These are phyloP conservation scores for Rubroshorea leprosula DNA, from an alignment of 345 rosid species.

Conservation along the genomic window DNA sequence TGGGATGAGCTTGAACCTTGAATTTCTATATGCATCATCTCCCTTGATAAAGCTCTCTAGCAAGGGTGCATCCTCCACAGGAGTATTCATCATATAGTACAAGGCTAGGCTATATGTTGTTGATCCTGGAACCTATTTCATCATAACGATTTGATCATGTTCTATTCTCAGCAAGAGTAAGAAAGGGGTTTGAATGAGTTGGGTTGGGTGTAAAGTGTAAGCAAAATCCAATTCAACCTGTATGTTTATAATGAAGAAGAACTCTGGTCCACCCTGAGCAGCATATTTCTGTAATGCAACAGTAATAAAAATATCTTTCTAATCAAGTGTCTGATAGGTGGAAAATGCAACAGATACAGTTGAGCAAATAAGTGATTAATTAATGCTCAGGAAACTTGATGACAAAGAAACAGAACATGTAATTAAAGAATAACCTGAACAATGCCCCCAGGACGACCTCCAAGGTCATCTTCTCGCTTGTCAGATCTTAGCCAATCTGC, in stretches of 20 bases:
- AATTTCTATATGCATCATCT: conserved; percentile 83
- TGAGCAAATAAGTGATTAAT: conserved; percentile 10
- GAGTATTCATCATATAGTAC: conserved; percentile 82
- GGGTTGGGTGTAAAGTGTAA: not conserved
- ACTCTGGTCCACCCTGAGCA: conserved; percentile 79
- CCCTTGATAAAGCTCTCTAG: conserved; percentile 71
- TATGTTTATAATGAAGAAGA: conserved; percentile 82
- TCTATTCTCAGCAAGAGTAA: not conserved
- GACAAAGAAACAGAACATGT: conserved; percentile 5
- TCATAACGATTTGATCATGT: conserved; percentile 15
- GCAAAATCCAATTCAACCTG: conserved; percentile 48
- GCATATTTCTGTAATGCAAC: conserved; percentile 77
- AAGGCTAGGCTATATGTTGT: conserved; percentile 79
- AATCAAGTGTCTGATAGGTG: not conserved
- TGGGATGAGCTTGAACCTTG: conserved; percentile 96
- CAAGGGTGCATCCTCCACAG: conserved; percentile 76
- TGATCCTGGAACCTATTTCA: conserved; percentile 79
- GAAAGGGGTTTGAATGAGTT: conserved; percentile 6
- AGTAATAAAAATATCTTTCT: no score
- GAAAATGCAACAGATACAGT: conserved; percentile 6
- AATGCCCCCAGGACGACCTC: conserved; percentile 79
- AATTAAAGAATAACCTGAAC: conserved; percentile 63
- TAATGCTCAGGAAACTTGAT: conserved; percentile 1
- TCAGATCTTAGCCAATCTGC: conserved; percentile 93
- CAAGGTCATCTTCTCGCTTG: conserved; percentile 90